Percentiles rank a stretch among this genome's conserved stretches.
phyloP scores from a whole-genome alignment of 495 filamentous ascomycete genomes.

The Hyaloscypha finlandica region DNA sequence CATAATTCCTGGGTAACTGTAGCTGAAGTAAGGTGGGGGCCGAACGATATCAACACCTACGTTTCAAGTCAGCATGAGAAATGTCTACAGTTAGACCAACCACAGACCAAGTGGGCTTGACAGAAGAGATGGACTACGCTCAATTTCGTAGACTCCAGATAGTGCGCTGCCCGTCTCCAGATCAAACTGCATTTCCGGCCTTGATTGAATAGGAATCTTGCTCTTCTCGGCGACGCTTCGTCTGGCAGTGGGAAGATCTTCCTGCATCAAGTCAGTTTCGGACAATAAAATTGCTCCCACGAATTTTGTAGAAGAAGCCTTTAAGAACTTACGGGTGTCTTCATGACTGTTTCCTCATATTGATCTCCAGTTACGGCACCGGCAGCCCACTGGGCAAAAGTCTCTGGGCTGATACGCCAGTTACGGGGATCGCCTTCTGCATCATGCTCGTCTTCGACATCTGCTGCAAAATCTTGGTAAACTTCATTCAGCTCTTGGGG shows the following conservation, averaged over 20 bases:
- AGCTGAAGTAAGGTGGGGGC: not conserved
- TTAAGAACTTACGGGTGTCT: conserved; percentile 7
- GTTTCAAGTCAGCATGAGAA: not conserved
- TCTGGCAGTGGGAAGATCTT: not conserved
- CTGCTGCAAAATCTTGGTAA: conserved; percentile 15
- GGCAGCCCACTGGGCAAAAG: conserved; percentile 28
- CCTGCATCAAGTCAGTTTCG: not conserved
- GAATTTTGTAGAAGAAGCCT: not conserved
- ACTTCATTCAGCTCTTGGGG: conserved; percentile 16
- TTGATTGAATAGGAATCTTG: not conserved
- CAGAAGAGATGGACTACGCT: conserved; percentile 10
- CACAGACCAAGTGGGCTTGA: conserved; percentile 10
- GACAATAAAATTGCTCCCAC: not conserved
- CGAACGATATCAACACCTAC: conserved; percentile 15
- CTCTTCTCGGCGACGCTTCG: not conserved
- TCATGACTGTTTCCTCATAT: conserved; percentile 7
- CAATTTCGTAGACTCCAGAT: conserved; percentile 13
- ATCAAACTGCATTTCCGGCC: conserved; percentile 19
- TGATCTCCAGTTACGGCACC: conserved; percentile 17
- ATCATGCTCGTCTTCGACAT: conserved; percentile 22
- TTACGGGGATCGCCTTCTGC: conserved; percentile 28
- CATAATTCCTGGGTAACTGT: not conserved
- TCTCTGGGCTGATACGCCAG: conserved; percentile 20
- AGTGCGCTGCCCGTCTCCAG: conserved; percentile 17
- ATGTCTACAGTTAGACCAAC: not conserved